A percentile compares a stretch with the other conserved stretches of the same genome.
These are phyloP conservation scores for Chimonanthus salicifolius DNA, from an alignment of 164 flowering plant genomes.

Conservation along the genomic window DNA sequence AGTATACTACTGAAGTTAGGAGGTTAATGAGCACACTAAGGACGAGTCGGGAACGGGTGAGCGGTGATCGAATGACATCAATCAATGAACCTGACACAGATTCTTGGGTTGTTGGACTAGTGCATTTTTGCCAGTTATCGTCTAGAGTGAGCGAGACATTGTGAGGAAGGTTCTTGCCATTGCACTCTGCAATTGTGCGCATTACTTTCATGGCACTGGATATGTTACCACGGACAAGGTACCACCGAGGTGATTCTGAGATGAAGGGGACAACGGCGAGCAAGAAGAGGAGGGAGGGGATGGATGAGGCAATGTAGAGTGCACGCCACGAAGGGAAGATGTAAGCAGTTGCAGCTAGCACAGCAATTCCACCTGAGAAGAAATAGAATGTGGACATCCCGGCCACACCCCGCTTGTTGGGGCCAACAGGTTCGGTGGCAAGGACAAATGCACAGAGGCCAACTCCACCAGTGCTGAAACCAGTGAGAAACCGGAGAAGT, in stretches of 20 bases:
- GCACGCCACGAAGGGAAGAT: constrained; percentile 67
- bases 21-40: constrained; percentile 59
- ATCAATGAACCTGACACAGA: constrained; percentile 27
- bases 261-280: constrained; percentile 54
- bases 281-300: constrained; percentile 63
- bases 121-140: constrained; percentile 9
- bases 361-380: constrained; percentile 76
- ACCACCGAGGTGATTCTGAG: constrained; percentile 90
- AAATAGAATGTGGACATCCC: constrained; percentile 98
- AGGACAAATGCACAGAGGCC: constrained; percentile 88
- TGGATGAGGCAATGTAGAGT: constrained; percentile 75
- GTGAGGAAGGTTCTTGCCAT: constrained; percentile 48
- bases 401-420: constrained; percentile 63
- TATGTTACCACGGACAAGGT: constrained; percentile 56
- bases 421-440: constrained; percentile 83
- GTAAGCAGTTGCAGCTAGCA: constrained; percentile 70
- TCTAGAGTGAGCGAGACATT: constrained; percentile 51
- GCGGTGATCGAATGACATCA: constrained; percentile 47
- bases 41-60: constrained; percentile 56
- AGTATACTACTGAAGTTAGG: constrained; percentile 65
- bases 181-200: constrained; percentile 52
- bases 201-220: constrained; percentile 56
- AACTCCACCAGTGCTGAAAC: constrained; percentile 85
- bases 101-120: not conserved
- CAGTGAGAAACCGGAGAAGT: constrained; percentile 73